These are phyloP conservation scores for Neckera pumila DNA, from an alignment of 225 moss, liverwort and hornwort species.

Conservation along the genomic window DNA sequence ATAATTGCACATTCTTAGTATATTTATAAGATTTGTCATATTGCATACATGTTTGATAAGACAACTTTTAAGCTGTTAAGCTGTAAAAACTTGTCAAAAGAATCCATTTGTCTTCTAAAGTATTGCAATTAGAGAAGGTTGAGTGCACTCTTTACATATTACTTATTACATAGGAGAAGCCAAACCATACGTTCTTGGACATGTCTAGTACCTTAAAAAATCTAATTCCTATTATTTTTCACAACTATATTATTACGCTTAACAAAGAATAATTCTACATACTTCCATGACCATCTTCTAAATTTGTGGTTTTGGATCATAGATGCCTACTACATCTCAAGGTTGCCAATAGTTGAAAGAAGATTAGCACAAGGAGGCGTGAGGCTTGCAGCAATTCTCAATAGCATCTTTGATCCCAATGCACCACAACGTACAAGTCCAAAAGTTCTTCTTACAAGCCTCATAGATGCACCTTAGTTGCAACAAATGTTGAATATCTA, in stretches of 20 bases:
- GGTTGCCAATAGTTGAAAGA: conserved; percentile 59
- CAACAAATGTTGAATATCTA: not conserved
- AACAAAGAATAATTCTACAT: not conserved
- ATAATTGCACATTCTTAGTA: not conserved
- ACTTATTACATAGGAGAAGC: not conserved
- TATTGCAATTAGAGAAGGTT: not conserved
- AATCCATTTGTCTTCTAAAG: not conserved
- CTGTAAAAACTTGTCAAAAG: not conserved
- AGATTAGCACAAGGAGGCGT: conserved; percentile 83
- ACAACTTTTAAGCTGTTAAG: not conserved
- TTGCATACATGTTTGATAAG: accelerated
- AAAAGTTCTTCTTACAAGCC: not conserved
- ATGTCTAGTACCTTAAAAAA: not conserved
- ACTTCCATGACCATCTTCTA: not conserved
- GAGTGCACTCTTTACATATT: not conserved
- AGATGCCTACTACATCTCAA: conserved; percentile 78
- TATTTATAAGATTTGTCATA: too few relatives aligned
- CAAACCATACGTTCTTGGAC: not conserved
- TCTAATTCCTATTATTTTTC: not conserved
- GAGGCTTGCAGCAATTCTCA: conserved; percentile 68
- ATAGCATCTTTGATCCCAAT: conserved; percentile 44
- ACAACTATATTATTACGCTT: not conserved
- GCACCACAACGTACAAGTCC: not conserved
- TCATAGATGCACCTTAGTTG: not conserved
- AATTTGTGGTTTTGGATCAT: not conserved